Evolutionary conservation across 306 rosid genomes (phyloP), one percentile per base, ranked within the genome.

Genomic region (Senna siamea): DNA sequence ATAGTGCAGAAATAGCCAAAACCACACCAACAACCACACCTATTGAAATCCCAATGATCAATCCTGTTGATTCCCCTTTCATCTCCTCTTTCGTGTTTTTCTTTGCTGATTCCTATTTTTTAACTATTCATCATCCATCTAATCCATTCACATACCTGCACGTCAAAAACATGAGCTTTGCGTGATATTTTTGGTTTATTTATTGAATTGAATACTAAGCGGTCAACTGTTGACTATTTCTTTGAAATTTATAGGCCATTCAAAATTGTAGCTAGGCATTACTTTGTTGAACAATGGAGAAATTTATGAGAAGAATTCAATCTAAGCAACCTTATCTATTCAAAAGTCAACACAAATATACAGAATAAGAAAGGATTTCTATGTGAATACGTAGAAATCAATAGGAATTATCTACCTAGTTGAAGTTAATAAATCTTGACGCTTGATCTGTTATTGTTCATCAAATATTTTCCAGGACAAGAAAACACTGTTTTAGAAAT

Each of bases 1-100:
- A 85, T 58, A 95, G 78, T 17, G 90, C 90, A 47, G 84, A 81
- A 75, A 92, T 85, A 40, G 99, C 99, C 88, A 95, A 87, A 38
- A 73, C 82, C 66, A 95, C 81, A 69, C 99, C 99, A 74, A 95
- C 90, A 75, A 95, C 98, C 19, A 95, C 93, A 23, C 99, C 99
- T 22, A 90, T 88, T 6, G 98, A 92, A 79, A 92, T 86, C 78
- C 99, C 99, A 69, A 95, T 87, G 18, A 95, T 92, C 79, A 95
- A 81, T 68, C 96, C 99, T 19, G 76, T 82, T 38, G 99, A 87
- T 78, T 92, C 97, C 62, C 61, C 98, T 81, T 81, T 88, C 99
- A 92, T 94, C 89, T 88, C 74, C 69, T 57, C 73, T 69, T 60
- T 18, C 26, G 47, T 43, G 44, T 72, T 76, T 69, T 71, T 64